phyloP scores from a whole-genome alignment of 768 basidiomycete species.

The Xerocomellus amylosporus region DNA sequence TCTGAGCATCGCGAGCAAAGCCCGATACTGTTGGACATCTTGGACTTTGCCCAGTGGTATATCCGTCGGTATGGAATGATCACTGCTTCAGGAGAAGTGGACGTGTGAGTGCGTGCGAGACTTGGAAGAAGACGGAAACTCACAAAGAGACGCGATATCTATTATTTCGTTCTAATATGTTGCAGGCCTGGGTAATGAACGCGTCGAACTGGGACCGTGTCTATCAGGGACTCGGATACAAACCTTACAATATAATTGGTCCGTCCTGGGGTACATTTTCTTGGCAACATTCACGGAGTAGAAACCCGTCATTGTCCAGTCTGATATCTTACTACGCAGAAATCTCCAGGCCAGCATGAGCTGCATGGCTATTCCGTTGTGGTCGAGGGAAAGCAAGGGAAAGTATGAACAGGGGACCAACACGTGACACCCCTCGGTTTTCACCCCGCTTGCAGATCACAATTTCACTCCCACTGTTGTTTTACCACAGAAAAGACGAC shows the following conservation, averaged over 20 bases:
- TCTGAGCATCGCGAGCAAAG: conserved; percentile 17
- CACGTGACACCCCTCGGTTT: background rate
- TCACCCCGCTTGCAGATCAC: background rate
- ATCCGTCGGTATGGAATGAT: conserved; percentile 59
- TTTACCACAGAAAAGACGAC: conserved; percentile 14
- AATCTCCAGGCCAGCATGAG: conserved; percentile 55
- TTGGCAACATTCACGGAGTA: conserved; percentile 55
- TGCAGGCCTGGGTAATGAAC: conserved; percentile 40
- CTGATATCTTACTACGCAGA: conserved; percentile 58
- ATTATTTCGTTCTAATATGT: conserved; percentile 72
- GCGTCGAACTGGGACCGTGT: background rate
- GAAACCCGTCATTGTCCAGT: conserved; percentile 58
- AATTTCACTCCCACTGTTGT: background rate
- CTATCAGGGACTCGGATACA: background rate
- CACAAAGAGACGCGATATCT: conserved; percentile 49
- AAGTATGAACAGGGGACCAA: too few species aligned
- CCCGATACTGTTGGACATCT: conserved; percentile 46
- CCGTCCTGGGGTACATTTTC: conserved; percentile 59
- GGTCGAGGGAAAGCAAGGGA: background rate
- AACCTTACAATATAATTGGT: conserved; percentile 56
- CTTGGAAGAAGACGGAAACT: conserved; percentile 5
- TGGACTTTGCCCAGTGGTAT: conserved; percentile 71
- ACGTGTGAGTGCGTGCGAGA: background rate
- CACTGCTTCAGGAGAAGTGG: conserved; percentile 34
- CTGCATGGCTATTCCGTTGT: conserved; percentile 35